Evolutionary conservation across 2,329 filamentous ascomycete species (phyloP), one percentile per base, ranked within the genome.

Genomic region (Diaporthe ilicicola): DNA sequence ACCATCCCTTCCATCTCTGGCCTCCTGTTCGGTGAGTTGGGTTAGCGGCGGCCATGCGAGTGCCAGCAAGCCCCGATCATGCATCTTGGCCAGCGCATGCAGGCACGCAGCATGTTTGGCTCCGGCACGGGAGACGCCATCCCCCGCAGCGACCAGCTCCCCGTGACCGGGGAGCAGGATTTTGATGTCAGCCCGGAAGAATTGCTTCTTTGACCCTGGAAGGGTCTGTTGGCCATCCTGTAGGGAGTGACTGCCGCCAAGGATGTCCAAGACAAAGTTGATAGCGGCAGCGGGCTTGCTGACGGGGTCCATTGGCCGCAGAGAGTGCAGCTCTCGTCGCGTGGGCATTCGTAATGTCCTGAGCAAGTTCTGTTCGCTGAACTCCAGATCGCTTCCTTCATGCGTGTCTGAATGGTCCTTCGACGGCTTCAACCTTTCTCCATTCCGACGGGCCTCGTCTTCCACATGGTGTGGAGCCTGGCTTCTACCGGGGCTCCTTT

Each of bases 81-180:
- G 27, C 48, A 59, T 22, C 46, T 39, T 55, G 4, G 56, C 56
- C 46, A 70, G 44, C 15, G 48, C 48, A 54, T 70, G 67, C 39
- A 70, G 48, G 1, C 13, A 4, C 9, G 67, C 55, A 32, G 48
- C 56, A 6, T n/a, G 42, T 24, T 6, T 48, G 27, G 67, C 37
- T 17, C 7, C 12, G 5, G 15, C 37, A 9, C 9, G 19, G 7
- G 1, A 0, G n/a, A 3, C 9, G 15, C 37, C 34, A 12, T 70
- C 67, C 4, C 67, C 42, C 15, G 29, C 39, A 19, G 56, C 56
- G n/a, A 46, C 15, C 19, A 62, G 7, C 3, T 2, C n/a, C 4
- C 2, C 15, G 12, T 22, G 2, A 9, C 2, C 9, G 2, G 56
- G 39, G 15, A 46, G 12, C 17, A 15, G 0, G 9, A 46, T 10